Base-by-base conservation (phyloP, 306 rosid species). In the Abrus pulchellus region DNA sequence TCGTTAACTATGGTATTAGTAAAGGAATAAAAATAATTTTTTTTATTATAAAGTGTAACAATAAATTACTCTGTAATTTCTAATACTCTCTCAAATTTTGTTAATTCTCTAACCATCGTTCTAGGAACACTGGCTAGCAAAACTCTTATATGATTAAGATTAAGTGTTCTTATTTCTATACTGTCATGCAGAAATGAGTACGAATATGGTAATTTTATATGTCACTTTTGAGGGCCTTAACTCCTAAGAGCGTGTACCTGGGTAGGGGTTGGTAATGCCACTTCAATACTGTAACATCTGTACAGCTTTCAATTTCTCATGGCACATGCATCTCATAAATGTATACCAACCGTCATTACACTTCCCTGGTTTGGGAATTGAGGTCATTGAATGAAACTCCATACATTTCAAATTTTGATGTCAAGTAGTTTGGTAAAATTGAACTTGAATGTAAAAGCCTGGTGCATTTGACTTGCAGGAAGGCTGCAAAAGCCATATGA, bases 321-420 rank as follows among this genome's bases (percentile, higher is more conserved):
- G 76, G 71, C 97, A 92, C 97, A 89, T 92, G 97, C 78, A 82
- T 14, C 83, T 89, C 90, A 89, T 91, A 79, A 94, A 90, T 88
- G 85, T 66, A 36, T 56, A 64, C 84, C 74, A 65, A 83, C 83
- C 80, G 47, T 79, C 61, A 9, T 33, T 67, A 66, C 83, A 70
- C 81, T 61, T 33, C 41, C 75, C 74, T 76, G 78, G 72, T 45
- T 52, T 80, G 69, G 73, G 66, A 32, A 86, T 63, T 3, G 67
- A 72, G 44, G 27, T 54, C 83, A 84, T 78, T 87, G 28, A 85
- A 85, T 56, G 75, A 49, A 48, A 64, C 73, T 78, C 67, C 29
- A 48, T 54, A 36, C 13, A 53, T 61, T 84, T 85, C 82, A 63
- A 86, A 87, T 74, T 85, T 84, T 48, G 64, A 73, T 52, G 48